phyloP scores from a whole-genome alignment of 306 rosid species.

The Sicyos edulis region DNA sequence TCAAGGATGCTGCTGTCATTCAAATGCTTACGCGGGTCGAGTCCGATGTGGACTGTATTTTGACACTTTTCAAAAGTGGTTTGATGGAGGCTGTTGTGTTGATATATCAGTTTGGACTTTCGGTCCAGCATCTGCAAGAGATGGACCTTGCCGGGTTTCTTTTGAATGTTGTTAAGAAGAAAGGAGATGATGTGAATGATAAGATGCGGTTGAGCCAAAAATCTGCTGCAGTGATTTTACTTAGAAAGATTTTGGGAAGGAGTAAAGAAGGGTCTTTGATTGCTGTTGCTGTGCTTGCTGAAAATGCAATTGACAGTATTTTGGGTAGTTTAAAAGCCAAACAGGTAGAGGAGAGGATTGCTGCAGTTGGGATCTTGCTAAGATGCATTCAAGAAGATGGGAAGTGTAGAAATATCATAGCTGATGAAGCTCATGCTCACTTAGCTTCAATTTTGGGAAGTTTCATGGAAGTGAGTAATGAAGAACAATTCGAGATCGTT shows the following conservation, averaged over 20 bases:
- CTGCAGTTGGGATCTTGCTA: slow-evolving; percentile 64
- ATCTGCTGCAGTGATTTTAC: slow-evolving; percentile 66
- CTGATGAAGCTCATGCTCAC: slow-evolving; percentile 50
- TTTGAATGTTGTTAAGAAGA: slow-evolving; percentile 39
- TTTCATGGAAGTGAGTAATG: slow-evolving; percentile 45
- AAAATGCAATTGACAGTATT: slow-evolving; percentile 42
- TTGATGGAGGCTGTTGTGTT: slow-evolving; percentile 69
- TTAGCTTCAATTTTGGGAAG: slow-evolving; percentile 58
- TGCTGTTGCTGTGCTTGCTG: slow-evolving; percentile 38
- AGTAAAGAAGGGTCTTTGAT: slow-evolving; percentile 48
- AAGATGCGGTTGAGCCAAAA: slow-evolving; percentile 57
- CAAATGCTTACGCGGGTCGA: slow-evolving; percentile 71
- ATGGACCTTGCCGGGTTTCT: slow-evolving; percentile 53
- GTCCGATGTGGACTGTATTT: slow-evolving; percentile 68
- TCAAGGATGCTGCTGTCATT: slow-evolving; percentile 53
- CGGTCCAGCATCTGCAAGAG: slow-evolving; percentile 35
- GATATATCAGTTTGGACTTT: slow-evolving; percentile 56
- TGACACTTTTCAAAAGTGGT: slow-evolving; percentile 68
- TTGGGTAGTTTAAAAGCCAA: slow-evolving; percentile 56
- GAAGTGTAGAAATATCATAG: slow-evolving; percentile 59
- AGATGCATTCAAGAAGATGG: slow-evolving; percentile 79
- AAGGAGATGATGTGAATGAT: slow-evolving; percentile 43
- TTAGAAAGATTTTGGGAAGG: slow-evolving; percentile 48
- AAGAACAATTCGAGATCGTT: slow-evolving; percentile 56
- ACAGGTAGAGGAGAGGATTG: slow-evolving; percentile 54